Conservation (phyloP, 257 asterid species). For the Osmanthus fragrans region DNA sequence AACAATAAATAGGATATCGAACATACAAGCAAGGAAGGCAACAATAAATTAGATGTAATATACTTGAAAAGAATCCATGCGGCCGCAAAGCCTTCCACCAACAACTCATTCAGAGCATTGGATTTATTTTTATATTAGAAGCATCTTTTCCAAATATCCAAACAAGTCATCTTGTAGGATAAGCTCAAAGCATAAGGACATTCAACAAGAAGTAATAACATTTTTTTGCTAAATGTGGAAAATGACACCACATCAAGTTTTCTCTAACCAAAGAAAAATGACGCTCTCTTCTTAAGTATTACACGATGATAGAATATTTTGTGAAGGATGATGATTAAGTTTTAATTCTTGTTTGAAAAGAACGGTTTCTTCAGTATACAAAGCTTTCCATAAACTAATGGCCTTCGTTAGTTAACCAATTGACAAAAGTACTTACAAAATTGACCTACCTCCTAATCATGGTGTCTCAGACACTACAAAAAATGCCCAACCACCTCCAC, state of each 20-base stretch:
- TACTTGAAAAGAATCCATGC: neutral
- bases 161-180: neutral
- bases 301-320: neutral
- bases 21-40: neutral
- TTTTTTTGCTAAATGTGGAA: neutral
- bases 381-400: neutral
- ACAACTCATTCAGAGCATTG: neutral
- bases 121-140: neutral
- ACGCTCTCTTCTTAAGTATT: neutral
- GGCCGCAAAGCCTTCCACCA: neutral
- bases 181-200: neutral
- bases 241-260: neutral
- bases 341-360: neutral
- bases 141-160: neutral
- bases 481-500: neutral
- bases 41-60: neutral
- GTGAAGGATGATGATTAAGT: neutral
- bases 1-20: neutral
- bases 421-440: neutral
- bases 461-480: neutral
- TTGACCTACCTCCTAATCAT: neutral
- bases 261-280: neutral
- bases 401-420: neutral
- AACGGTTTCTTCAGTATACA: neutral
- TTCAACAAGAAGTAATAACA: neutral